Base-by-base conservation (phyloP, 1,284 basidiomycete species). In the Trametes polyzona region DNA sequence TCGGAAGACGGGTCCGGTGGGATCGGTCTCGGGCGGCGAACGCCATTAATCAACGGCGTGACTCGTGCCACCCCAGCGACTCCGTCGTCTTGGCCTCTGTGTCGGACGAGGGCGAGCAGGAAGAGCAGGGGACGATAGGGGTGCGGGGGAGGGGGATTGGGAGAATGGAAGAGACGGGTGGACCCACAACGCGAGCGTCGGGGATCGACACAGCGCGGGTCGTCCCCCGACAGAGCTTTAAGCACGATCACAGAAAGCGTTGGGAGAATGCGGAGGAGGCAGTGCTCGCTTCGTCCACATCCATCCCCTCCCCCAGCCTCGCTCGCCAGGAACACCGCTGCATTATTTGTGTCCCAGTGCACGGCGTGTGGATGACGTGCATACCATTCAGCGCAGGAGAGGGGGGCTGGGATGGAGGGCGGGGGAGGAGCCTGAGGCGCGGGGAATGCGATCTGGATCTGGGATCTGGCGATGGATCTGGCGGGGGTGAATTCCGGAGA, bases 241-340 rank as follows among this genome's bases (percentile, higher is more conserved):
- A 10, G 10, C 39, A 21, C 10, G 24, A 40, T 24, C 39, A 24
- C 4, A 16, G 29, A 42, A 21, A 16, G 29, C 23, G 12, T 6
- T 17, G 23, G 23, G 32, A 39, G 36, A 26, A 40, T 51, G 49
- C 26, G 49, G 49, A 51, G 49, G 49, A 51, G 49, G 49, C 49
- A 14, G 49, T 51, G 49, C 41, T 41, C 6, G 12, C 1, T 11
- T 17, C 39, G 39, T 21, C n/a, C 39, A 24, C 6, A 41, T 41
- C 24, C 6, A 26, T 35, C 33, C 33, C 12, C 11, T 35, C 5
- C 33, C 35, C 12, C 2, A n/a, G 3, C 14, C 16, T 17, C 14
- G 7, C 12, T 19, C 12, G 4, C 19, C 36, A 39, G 36, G 36
- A 19, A 39, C 36, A 3, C 36, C n/a, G n/a, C n/a, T n/a, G n/a